Conservation (phyloP, 148 eudicot genomes). For the Vaccinium macrocarpon region DNA sequence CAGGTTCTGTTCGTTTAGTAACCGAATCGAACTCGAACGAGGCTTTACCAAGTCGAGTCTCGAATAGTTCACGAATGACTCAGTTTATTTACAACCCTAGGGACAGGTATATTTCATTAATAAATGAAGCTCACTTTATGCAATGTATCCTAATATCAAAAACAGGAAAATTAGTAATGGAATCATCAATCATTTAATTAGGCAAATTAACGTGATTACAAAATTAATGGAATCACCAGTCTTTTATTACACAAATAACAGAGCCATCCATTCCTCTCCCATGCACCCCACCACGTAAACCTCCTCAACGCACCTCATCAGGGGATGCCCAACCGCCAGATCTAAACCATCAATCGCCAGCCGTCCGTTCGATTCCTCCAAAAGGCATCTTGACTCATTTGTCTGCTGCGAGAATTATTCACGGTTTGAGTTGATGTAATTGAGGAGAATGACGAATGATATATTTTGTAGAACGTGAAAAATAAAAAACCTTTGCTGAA, state of each 20-base stretch:
- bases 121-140: neutral
- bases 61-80: too few species aligned
- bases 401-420: too few species aligned
- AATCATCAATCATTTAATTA: neutral
- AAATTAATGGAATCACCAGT: neutral
- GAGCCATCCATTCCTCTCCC: neutral
- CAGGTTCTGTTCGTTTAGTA: too few species aligned
- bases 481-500: too few species aligned
- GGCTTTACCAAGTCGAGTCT: too few species aligned
- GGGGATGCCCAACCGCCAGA: neutral
- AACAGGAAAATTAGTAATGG: neutral
- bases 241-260: neutral
- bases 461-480: too few species aligned
- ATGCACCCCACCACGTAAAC: neutral
- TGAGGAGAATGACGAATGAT: too few species aligned
- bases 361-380: neutral
- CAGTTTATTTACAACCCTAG: too few species aligned
- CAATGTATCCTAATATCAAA: neutral
- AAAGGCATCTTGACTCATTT: neutral
- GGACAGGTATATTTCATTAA: neutral
- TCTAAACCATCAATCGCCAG: neutral
- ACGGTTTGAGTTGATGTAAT: too few species aligned
- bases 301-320: neutral
- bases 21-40: too few species aligned
- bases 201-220: too few species aligned